A percentile compares a stretch with the other conserved stretches of the same genome.
Conservation (phyloP, 202 grass and related monocot species). For the Carex arenaria region DNA sequence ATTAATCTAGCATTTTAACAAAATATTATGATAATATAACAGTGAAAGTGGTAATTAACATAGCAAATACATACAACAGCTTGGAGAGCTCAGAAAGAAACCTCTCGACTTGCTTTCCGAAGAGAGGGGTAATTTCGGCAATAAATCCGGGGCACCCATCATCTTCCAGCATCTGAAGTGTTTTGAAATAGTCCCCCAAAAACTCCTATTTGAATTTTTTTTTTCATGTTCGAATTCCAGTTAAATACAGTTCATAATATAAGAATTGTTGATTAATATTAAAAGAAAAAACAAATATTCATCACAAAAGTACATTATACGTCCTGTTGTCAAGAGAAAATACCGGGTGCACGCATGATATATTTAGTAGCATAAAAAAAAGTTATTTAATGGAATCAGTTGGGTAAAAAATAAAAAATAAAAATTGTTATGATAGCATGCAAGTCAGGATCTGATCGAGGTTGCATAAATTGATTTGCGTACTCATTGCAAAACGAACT, state of each 20-base stretch:
- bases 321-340: not conserved
- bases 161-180: constrained; percentile 43
- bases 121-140: constrained; percentile 54
- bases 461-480: not conserved
- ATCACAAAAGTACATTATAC: not conserved
- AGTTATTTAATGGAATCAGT: not conserved
- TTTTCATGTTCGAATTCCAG: not conserved
- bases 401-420: too few species aligned
- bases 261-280: not conserved
- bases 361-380: not conserved
- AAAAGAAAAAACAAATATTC: not conserved
- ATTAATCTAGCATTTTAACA: too few species aligned
- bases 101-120: constrained; percentile 46
- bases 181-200: constrained; percentile 72
- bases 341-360: not conserved
- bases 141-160: constrained; percentile 51
- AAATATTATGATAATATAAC: not conserved
- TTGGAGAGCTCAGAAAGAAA: constrained; percentile 41
- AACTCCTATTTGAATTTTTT: constrained; percentile 32
- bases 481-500: not conserved
- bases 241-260: not conserved
- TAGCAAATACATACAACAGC: constrained; percentile 34
- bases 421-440: not conserved
- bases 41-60: not conserved
- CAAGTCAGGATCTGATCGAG: not conserved